A percentile compares a stretch with the other conserved stretches of the same genome.
Evolutionary conservation across 352 stramenopile species (phyloP).

Genomic region (Phytophthora foliorum): DNA sequence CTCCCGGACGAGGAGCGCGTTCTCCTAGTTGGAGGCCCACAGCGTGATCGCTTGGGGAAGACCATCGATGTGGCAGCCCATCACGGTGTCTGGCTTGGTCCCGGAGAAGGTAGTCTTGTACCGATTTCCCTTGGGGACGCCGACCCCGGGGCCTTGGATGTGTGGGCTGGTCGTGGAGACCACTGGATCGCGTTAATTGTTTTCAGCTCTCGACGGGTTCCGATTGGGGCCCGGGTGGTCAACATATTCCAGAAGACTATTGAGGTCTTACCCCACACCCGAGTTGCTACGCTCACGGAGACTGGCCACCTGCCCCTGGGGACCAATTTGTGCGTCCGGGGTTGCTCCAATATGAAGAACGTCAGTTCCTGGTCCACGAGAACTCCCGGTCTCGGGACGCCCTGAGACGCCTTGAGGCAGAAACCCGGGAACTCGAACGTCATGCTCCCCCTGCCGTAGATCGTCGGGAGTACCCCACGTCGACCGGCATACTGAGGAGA

Average conservation of each 20-base stretch:
- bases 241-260: conserved; percentile 2
- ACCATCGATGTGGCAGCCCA: background rate
- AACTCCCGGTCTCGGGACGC: background rate
- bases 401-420: background rate
- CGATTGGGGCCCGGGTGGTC: background rate
- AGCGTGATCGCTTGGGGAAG: background rate
- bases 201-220: background rate
- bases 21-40: background rate
- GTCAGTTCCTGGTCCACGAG: conserved; percentile 1
- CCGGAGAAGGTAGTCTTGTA: background rate
- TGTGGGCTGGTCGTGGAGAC: background rate
- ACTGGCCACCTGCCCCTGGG: background rate
- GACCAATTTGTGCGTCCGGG: conserved; percentile 9
- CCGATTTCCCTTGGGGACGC: background rate
- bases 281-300: conserved; percentile 1
- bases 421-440: background rate
- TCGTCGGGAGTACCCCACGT: no score
- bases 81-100: background rate
- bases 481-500: no score
- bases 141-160: background rate
- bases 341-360: background rate
- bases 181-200: background rate
- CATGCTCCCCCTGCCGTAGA: background rate
- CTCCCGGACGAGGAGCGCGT: background rate
- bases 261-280: background rate